phyloP scores from a whole-genome alignment of 495 filamentous ascomycete genomes.

The Talaromyces stipitatus region DNA sequence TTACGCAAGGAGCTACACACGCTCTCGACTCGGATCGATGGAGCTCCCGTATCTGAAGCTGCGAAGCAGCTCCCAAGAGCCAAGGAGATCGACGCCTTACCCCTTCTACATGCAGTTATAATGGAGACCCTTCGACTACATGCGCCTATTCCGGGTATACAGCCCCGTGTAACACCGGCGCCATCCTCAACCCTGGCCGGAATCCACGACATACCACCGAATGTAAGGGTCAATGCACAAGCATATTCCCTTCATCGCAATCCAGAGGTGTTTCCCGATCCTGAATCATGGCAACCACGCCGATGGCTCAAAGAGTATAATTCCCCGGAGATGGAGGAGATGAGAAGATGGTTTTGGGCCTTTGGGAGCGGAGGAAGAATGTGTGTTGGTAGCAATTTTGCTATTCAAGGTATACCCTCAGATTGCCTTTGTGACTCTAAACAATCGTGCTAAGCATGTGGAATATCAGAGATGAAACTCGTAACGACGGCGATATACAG shows the following conservation, averaged over 20 bases:
- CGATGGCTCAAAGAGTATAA: constrained; percentile 49
- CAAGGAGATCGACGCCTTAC: constrained; percentile 61
- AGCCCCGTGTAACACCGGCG: constrained; percentile 64
- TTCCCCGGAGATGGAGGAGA: constrained; percentile 39
- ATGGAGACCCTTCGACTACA: constrained; percentile 71
- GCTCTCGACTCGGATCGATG: constrained; percentile 29
- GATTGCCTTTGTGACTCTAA: not conserved
- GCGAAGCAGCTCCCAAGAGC: constrained; percentile 38
- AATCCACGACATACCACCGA: constrained; percentile 49
- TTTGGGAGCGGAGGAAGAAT: constrained; percentile 78
- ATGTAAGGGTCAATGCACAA: constrained; percentile 61
- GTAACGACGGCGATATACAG: constrained; percentile 52
- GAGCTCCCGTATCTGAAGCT: constrained; percentile 7
- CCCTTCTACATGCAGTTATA: constrained; percentile 64
- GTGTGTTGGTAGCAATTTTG: constrained; percentile 79
- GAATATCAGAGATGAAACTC: constrained; percentile 38
- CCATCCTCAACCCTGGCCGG: constrained; percentile 43
- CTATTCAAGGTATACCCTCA: constrained; percentile 56
- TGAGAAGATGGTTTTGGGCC: constrained; percentile 71
- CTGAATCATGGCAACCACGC: constrained; percentile 53
- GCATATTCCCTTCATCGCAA: constrained; percentile 68
- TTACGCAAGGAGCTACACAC: constrained; percentile 56
- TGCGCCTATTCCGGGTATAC: constrained; percentile 65
- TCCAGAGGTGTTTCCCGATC: constrained; percentile 48
- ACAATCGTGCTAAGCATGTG: constrained; percentile 4